Conservation (phyloP, 2,329 filamentous ascomycete species). For the Zalaria sp. region DNA sequence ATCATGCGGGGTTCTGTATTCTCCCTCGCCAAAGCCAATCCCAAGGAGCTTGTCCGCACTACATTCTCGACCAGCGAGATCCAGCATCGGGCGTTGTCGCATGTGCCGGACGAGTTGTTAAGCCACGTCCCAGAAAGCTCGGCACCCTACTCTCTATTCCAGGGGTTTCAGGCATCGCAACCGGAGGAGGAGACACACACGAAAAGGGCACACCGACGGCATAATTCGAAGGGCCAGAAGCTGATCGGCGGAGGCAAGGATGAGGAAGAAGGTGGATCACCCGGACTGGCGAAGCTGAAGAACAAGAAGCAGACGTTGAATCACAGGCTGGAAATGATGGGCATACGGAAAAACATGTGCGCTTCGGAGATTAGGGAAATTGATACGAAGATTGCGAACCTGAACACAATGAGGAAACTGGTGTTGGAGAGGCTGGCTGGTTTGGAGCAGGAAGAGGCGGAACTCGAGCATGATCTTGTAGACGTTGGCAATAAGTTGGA, state of each 20-base stretch:
- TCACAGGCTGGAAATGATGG: slow-evolving; percentile 81
- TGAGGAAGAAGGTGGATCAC: slow-evolving; percentile 42
- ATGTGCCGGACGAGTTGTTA: slow-evolving; percentile 80
- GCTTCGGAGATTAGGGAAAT: slow-evolving; percentile 93
- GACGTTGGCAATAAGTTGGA: slow-evolving; percentile 49
- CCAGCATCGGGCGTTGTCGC: slow-evolving; percentile 79
- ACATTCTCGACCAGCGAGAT: slow-evolving; percentile 86
- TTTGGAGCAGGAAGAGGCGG: slow-evolving; percentile 78
- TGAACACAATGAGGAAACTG: slow-evolving; percentile 84
- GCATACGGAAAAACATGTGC: slow-evolving; percentile 92
- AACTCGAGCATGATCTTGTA: slow-evolving; percentile 71
- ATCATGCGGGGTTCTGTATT: slow-evolving; percentile 80
- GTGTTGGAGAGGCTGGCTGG: slow-evolving; percentile 75
- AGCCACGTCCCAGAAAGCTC: slow-evolving; percentile 75
- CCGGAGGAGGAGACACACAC: slow-evolving; percentile 52
- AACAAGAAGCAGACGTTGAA: slow-evolving; percentile 67
- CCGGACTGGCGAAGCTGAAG: slow-evolving; percentile 58
- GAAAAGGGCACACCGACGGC: slow-evolving; percentile 53
- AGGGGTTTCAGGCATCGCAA: slow-evolving; percentile 86
- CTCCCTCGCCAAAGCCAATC: slow-evolving; percentile 76
- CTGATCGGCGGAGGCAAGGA: slow-evolving; percentile 50
- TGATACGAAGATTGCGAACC: slow-evolving; percentile 88
- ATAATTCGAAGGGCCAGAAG: slow-evolving; percentile 61
- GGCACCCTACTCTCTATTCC: slow-evolving; percentile 83
- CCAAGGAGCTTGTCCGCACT: slow-evolving; percentile 85